Conservation (phyloP, 1,284 basidiomycete genomes). For the Gymnopus androsaceus region DNA sequence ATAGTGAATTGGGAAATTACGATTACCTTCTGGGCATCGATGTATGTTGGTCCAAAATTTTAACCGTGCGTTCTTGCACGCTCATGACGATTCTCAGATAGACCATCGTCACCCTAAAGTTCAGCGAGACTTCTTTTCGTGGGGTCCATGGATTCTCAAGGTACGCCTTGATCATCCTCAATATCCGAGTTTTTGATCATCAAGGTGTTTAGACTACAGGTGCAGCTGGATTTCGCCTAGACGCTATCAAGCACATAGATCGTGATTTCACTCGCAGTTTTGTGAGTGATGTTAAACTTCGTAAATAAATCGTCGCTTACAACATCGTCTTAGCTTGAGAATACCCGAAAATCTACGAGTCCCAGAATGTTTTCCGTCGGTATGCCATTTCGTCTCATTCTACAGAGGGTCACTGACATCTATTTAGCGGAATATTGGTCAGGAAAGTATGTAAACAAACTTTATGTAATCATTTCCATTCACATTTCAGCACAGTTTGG, state of each 20-base stretch:
- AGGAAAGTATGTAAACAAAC: conserved; percentile 47
- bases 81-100: conserved; percentile 52
- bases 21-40: conserved; percentile 78
- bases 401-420: conserved; percentile 2
- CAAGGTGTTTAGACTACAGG: conserved; percentile 63
- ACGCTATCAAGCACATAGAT: conserved; percentile 88
- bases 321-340: conserved; percentile 46
- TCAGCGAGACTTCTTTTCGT: conserved; percentile 60
- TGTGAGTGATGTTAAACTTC: conserved; percentile 41
- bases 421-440: conserved; percentile 70
- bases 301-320: background rate
- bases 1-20: conserved; percentile 74
- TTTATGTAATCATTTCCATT: conserved; percentile 1
- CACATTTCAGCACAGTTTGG: conserved; percentile 42
- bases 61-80: background rate
- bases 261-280: conserved; percentile 63
- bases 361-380: conserved; percentile 65
- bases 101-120: conserved; percentile 87
- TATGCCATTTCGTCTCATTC: conserved; percentile 24
- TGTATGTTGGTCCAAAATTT: conserved; percentile 40
- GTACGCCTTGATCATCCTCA: conserved; percentile 35
- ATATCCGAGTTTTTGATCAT: background rate
- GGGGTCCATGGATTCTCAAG: conserved; percentile 74
- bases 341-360: conserved; percentile 45
- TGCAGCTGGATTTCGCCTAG: conserved; percentile 81